Evolutionary conservation across 331 rosid genomes (phyloP), one percentile per base, ranked within the genome.

Genomic region (Malus hybrid): DNA sequence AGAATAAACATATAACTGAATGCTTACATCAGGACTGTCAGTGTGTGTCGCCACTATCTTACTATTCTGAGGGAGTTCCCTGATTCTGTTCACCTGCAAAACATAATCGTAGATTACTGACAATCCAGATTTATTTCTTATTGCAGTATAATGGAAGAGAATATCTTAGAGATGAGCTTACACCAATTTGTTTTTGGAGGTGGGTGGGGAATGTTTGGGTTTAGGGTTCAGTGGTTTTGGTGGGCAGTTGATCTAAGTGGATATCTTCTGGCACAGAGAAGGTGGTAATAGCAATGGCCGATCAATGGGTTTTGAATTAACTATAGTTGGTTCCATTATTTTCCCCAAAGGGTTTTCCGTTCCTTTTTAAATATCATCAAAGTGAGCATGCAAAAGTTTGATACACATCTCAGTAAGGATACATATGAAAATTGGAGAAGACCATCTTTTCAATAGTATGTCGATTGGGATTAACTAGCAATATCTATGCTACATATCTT

Each of bases 31-130:
- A 56, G 83, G 86, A 70, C 86, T 78, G 56, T 82, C 86, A 33
- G 80, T 78, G 69, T 78, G 86, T 13, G 86, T 82, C 18, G 86
- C 86, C 67, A 82, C 80, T 62, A 82, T 82, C 60, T 65, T 78
- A 42, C 80, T 73, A 65, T 78, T 82, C 73, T 82, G 86, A 5
- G 86, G 86, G 59, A 82, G 86, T 67, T 82, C 86, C 82, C 86
- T 82, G 70, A 82, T 82, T 69, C 83, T 69, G 83, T 82, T 82
- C 70, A 82, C 85, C 85, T 82, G 60, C 57, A 74, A 78, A 82
- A 61, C 67, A 73, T 31, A 29, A 72, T 42, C 46, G 32, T 12
- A 39, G 44, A 74, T 74, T 67, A 56, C 36, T n/a, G 19, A 48
- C 46, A 57, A 69, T 59, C 69, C 12, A 74, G 39, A 44, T 44